Evolutionary conservation across 1,284 basidiomycete species (phyloP).

Genomic region (Fomitopsis pinicola): DNA sequence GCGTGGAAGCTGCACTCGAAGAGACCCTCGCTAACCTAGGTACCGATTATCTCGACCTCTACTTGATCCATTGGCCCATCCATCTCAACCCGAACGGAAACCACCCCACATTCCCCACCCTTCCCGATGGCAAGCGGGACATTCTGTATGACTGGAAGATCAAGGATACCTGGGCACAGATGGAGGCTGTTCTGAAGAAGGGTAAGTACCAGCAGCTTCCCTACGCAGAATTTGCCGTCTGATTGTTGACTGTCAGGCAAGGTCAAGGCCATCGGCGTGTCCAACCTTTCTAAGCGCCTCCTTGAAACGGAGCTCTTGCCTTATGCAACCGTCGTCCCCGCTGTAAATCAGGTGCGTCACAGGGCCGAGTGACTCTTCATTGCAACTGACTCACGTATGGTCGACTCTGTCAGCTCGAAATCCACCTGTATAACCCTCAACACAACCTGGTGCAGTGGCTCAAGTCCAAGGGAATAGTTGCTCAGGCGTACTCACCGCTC

Average conservation of each 20-base stretch:
- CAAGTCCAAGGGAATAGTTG: conserved; percentile 63
- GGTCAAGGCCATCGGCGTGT: conserved; percentile 53
- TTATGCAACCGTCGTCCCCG: conserved; percentile 47
- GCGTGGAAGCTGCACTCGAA: conserved; percentile 72
- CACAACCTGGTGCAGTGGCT: conserved; percentile 68
- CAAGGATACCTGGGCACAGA: conserved; percentile 76
- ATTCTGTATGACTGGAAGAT: conserved; percentile 63
- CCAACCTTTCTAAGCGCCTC: conserved; percentile 51
- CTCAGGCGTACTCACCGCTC: conserved; percentile 83
- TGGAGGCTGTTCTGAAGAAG: conserved; percentile 71
- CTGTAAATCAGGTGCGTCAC: conserved; percentile 42
- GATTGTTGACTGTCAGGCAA: conserved; percentile 29
- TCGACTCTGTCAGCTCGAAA: conserved; percentile 47
- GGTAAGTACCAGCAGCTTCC: conserved; percentile 32
- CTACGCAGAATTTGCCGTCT: neutral
- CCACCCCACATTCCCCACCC: conserved; percentile 64
- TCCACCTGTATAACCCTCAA: conserved; percentile 78
- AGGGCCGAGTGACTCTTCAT: neutral
- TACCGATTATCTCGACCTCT: conserved; percentile 76
- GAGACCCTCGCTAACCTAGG: conserved; percentile 70
- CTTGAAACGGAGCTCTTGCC: conserved; percentile 36
- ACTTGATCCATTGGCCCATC: conserved; percentile 83
- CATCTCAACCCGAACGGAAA: conserved; percentile 73
- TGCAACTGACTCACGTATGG: neutral
- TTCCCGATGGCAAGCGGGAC: conserved; percentile 66